Evolutionary conservation across 1,284 basidiomycete species (phyloP).

Genomic region (Trichosporon sp.): DNA sequence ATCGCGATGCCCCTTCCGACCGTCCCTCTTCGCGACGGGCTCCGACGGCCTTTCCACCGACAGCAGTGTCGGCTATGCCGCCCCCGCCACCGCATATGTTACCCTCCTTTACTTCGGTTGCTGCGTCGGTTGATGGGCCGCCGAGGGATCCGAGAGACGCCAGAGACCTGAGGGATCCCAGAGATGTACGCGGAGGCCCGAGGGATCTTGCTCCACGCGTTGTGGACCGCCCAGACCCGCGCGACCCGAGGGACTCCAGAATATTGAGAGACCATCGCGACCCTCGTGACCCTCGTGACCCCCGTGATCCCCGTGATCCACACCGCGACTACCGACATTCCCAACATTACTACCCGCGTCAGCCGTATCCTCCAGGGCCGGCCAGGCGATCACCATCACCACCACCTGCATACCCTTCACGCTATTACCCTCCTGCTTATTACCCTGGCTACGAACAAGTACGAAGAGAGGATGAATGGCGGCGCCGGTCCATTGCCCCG

Average conservation of each 20-base stretch:
- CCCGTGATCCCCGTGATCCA: not conserved
- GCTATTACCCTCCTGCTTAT: constrained; percentile 14
- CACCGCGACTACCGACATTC: constrained; percentile 5
- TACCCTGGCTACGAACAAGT: constrained; percentile 14
- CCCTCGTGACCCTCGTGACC: not conserved
- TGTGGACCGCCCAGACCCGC: not conserved
- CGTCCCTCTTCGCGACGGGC: constrained; percentile 14
- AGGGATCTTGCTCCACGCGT: not conserved
- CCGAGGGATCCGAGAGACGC: not conserved
- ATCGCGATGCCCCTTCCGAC: constrained; percentile 32
- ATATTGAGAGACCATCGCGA: not conserved
- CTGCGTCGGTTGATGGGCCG: constrained; percentile 24
- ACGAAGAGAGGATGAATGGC: constrained; percentile 11
- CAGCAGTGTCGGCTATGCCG: constrained; percentile 19
- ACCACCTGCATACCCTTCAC: constrained; percentile 15
- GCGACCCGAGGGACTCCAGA: not conserved
- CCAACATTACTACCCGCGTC: constrained; percentile 5
- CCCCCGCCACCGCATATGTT: constrained; percentile 25
- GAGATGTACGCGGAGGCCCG: not conserved
- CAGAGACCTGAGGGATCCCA: not conserved
- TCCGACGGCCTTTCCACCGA: not conserved
- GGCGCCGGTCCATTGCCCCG: not conserved
- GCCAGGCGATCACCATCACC: constrained; percentile 3
- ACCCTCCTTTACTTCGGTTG: constrained; percentile 32
- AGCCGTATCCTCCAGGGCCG: constrained; percentile 1